These are phyloP conservation scores for Saksenaea oblongispora DNA, from an alignment of 371 early-diverging fungal species.

Conservation along the genomic window DNA sequence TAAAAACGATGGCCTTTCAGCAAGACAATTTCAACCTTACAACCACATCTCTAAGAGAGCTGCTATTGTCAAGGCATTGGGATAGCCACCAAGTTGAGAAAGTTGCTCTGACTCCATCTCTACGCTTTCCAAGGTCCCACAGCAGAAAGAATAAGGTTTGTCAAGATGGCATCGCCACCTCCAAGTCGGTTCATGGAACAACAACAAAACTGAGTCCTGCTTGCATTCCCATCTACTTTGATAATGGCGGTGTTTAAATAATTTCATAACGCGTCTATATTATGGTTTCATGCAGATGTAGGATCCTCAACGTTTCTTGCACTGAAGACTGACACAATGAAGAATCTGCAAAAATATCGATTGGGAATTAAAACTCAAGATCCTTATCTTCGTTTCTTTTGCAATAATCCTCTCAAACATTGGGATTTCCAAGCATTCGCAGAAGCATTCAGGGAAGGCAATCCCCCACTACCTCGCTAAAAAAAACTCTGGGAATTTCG, in stretches of 20 bases:
- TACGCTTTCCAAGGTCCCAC: slow-evolving; percentile 2
- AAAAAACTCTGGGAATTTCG: no score
- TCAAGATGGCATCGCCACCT: slow-evolving; percentile 1
- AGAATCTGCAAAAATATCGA: neutral
- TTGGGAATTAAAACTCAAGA: neutral
- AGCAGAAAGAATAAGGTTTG: slow-evolving; percentile 1
- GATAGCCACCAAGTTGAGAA: slow-evolving; percentile 3
- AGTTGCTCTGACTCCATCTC: neutral
- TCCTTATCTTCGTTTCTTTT: neutral
- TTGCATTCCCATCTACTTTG: neutral
- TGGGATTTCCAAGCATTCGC: neutral
- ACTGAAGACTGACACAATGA: neutral
- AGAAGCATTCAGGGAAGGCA: neutral
- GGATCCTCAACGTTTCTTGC: neutral
- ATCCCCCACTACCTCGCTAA: neutral
- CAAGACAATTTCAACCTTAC: slow-evolving; percentile 3
- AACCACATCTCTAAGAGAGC: no score
- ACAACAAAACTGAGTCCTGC: neutral
- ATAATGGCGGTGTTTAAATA: neutral
- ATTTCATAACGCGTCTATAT: neutral
- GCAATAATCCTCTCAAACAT: neutral
- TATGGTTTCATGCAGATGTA: neutral
- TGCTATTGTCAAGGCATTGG: slow-evolving; percentile 3
- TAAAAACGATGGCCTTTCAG: neutral
- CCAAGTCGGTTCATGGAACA: slow-evolving; percentile 3